Evolutionary conservation across 306 rosid genomes (phyloP).

Genomic region (Prunus davidiana): DNA sequence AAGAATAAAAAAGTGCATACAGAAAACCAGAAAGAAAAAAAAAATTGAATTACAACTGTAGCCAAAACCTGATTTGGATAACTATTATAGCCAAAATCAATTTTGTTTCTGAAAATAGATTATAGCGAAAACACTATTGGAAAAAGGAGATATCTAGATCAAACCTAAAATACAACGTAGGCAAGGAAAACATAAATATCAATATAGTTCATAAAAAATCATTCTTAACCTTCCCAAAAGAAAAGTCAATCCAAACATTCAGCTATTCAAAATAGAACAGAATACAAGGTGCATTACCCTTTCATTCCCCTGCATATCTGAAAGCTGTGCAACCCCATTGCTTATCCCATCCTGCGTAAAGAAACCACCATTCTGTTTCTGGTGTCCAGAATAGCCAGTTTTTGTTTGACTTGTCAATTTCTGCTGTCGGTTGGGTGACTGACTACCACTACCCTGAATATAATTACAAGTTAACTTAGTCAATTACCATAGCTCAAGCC

Average conservation of each 20-base stretch:
- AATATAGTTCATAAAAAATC: neutral
- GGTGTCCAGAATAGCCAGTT: conserved; percentile 40
- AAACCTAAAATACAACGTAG: neutral
- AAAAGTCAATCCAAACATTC: conserved; percentile 15
- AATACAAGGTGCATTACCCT: conserved; percentile 50
- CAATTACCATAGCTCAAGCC: neutral
- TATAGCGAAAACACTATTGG: neutral
- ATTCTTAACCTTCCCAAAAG: neutral
- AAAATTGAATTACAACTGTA: neutral
- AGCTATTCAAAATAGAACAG: conserved; percentile 17
- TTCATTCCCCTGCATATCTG: conserved; percentile 51
- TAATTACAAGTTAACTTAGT: conserved; percentile 14
- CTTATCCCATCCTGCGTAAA: conserved; percentile 37
- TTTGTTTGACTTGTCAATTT: conserved; percentile 53
- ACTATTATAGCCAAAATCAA: neutral
- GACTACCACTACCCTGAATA: conserved; percentile 65
- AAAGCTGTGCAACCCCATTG: conserved; percentile 59
- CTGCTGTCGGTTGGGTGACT: conserved; percentile 55
- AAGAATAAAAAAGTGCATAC: conserved; percentile 33
- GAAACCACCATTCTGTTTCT: conserved; percentile 36
- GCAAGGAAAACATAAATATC: conserved; percentile 4
- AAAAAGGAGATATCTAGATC: neutral
- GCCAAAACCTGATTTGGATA: neutral
- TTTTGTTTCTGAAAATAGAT: neutral
- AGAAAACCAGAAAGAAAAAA: neutral